Conservation (phyloP, 805 yeast genomes). For the Candida sakaeoensis region DNA sequence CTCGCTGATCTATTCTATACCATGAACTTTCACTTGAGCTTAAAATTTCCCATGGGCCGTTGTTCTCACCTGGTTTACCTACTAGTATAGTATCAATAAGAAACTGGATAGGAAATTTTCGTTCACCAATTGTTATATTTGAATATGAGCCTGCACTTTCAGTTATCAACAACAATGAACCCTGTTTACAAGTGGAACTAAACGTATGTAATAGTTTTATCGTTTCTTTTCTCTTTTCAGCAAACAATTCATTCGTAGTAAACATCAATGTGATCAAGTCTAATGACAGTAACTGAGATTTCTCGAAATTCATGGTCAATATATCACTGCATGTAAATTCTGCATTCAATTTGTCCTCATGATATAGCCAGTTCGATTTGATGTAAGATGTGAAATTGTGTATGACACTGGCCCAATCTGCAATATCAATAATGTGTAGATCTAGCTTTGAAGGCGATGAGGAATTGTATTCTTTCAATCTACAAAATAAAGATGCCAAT, state of each 20-base stretch:
- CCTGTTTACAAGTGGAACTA: slow-evolving; percentile 47
- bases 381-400: slow-evolving; percentile 42
- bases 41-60: slow-evolving; percentile 64
- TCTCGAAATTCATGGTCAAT: slow-evolving; percentile 16
- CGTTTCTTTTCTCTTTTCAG: slow-evolving; percentile 60
- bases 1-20: slow-evolving; percentile 58
- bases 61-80: slow-evolving; percentile 39
- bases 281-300: slow-evolving; percentile 11
- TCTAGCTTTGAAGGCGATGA: slow-evolving; percentile 32
- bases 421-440: slow-evolving; percentile 66
- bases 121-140: slow-evolving; percentile 70
- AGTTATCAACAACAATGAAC: slow-evolving; percentile 61
- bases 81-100: slow-evolving; percentile 68
- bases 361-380: slow-evolving; percentile 51
- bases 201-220: slow-evolving; percentile 55
- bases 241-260: slow-evolving; percentile 84
- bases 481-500: slow-evolving; percentile 53
- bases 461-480: slow-evolving; percentile 33
- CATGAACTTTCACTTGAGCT: slow-evolving; percentile 72
- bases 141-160: slow-evolving; percentile 93
- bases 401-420: slow-evolving; percentile 67
- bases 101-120: slow-evolving; percentile 78
- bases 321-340: slow-evolving; percentile 30
- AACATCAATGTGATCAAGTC: slow-evolving; percentile 70
- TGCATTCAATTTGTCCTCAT: slow-evolving; percentile 24